phyloP scores from a whole-genome alignment of 2,329 filamentous ascomycete species.

The Aspergillus novoparasiticus region DNA sequence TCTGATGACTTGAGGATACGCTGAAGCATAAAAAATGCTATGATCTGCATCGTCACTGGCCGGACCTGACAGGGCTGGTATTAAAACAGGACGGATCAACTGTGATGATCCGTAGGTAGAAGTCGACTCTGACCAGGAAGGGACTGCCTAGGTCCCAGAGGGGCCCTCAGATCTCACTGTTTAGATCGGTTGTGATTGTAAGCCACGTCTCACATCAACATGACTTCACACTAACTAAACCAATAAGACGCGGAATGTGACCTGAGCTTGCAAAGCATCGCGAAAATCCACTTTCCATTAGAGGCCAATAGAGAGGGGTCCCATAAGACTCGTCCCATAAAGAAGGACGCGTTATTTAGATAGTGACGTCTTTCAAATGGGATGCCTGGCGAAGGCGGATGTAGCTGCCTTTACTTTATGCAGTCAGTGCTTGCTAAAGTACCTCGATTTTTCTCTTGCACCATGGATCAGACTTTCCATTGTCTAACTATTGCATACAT shows the following conservation, averaged over 20 bases:
- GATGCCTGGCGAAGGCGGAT: not conserved
- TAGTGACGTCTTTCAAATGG: not conserved
- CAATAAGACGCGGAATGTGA: not conserved
- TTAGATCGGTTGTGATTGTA: too few relatives aligned
- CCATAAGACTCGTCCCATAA: not conserved
- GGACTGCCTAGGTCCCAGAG: too few relatives aligned
- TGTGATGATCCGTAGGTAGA: not conserved
- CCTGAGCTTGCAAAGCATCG: not conserved
- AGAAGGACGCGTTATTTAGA: not conserved
- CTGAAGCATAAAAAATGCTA: not conserved
- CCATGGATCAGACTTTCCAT: not conserved
- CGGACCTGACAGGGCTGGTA: not conserved
- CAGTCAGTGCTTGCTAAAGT: too few relatives aligned
- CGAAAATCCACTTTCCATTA: not conserved
- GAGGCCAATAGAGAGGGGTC: not conserved
- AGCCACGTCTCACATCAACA: not conserved
- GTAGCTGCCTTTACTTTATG: not conserved
- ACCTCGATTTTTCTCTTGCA: not conserved
- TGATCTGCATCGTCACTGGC: not conserved
- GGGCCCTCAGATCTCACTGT: too few relatives aligned
- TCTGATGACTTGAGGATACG: not conserved
- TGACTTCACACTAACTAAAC: not conserved
- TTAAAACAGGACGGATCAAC: too few relatives aligned
- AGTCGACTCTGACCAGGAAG: too few relatives aligned
- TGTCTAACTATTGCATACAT: too few relatives aligned